Base-by-base conservation (phyloP, 495 filamentous ascomycete genomes). In the Aspergillus sclerotioniger region DNA sequence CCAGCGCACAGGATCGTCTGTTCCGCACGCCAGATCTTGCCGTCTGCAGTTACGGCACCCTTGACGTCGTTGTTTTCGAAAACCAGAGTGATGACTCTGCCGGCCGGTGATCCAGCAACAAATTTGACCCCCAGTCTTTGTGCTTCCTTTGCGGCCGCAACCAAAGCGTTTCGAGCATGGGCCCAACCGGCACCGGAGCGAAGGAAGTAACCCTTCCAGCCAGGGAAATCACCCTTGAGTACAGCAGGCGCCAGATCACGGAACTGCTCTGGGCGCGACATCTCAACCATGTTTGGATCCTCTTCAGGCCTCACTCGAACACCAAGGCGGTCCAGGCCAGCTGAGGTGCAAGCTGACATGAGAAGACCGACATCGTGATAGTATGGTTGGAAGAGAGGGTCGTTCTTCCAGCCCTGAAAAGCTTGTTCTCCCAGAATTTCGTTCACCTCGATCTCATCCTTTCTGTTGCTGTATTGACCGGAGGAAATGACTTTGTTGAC, bases 321-420 rank as follows among this genome's bases (percentile, higher is more conserved):
- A 44, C 67, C 58, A 35, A 82, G 69, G 13, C 79, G 71, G 43
- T 68, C 56, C 6, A 75, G 69, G 0, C 71, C 65, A 4, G 54
- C 70, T 0, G 71, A 64, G 0, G 73, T 72, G 49, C 67, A 66
- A 0, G 69, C 78, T n/a, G 79, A 69, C 19, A 78, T 67, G 20
- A 83, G 74, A 20, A 79, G 75, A 1, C 80, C 81, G 0, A 69
- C 75, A 20, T 72, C 67, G 32, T 83, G 80, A 65, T 81, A 84
- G 55, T 72, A 79, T 0, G 74, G 72, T 20, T 67, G 67, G 54
- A 76, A 82, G 3, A 84, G 58, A 1, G 75, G 70, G 56, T 84
- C 81, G 6, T 67, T 69, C 20, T 67, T 69, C 80, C 81, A 83
- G 9, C 68, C 77, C 10, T 74, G 61, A 16, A 76, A 69, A 9